Conservation (phyloP, 2,329 filamentous ascomycete species). For the Neonectria sp. region DNA sequence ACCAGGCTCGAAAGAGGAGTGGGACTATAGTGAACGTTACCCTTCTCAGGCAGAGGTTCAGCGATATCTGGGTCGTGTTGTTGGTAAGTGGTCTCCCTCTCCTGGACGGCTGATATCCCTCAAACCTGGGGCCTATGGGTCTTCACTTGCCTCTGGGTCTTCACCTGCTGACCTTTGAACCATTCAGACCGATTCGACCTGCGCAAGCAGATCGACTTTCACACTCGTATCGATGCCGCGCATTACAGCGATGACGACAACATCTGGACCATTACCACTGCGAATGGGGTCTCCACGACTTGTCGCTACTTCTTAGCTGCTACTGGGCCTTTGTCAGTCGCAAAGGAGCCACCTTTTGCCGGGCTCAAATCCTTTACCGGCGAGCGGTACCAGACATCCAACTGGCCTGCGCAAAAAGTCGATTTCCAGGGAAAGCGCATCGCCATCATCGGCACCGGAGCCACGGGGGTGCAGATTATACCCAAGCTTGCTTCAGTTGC, state of each 20-base stretch:
- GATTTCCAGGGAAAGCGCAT: constrained; percentile 28
- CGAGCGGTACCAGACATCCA: constrained; percentile 26
- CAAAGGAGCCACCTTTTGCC: constrained; percentile 24
- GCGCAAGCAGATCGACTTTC: constrained; percentile 18
- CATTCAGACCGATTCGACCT: constrained; percentile 13
- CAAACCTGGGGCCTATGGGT: no score
- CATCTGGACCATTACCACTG: constrained; percentile 24
- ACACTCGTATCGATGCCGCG: constrained; percentile 13
- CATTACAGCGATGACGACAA: constrained; percentile 11
- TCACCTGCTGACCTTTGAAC: neutral
- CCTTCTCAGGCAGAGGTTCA: constrained; percentile 28
- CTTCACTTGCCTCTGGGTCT: neutral
- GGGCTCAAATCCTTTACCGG: constrained; percentile 16
- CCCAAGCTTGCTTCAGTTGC: constrained; percentile 28
- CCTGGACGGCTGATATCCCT: neutral
- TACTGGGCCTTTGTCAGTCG: constrained; percentile 25
- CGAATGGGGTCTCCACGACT: constrained; percentile 8
- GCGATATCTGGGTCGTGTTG: constrained; percentile 25
- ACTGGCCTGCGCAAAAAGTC: constrained; percentile 13
- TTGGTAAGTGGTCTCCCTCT: constrained; percentile 12
- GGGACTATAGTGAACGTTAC: constrained; percentile 22
- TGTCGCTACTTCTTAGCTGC: constrained; percentile 29
- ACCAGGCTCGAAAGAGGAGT: constrained; percentile 7
- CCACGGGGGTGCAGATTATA: constrained; percentile 31
- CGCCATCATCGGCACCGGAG: constrained; percentile 30